Evolutionary conservation across 257 asterid species (phyloP), one percentile per base, ranked within the genome.

Genomic region (Jacaranda copaia): DNA sequence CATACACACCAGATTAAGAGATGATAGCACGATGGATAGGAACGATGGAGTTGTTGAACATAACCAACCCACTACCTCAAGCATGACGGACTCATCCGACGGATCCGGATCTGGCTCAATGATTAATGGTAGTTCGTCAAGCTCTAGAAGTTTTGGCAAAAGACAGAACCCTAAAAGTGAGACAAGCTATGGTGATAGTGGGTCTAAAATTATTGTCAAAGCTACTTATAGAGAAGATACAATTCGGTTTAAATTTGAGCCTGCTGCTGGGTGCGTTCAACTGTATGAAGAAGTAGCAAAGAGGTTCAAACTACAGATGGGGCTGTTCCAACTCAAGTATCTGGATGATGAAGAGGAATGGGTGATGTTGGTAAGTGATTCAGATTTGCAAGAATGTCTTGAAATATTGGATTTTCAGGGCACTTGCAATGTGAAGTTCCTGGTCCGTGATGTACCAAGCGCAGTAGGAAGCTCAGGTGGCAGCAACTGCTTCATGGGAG

Each of bases 281-380:
- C 84, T 94, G 53, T 91, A 87, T 35, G 95, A 88, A 80, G 96
- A 88, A 84, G 86, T 92, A 74, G 94, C 92, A 3, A 88, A 74
- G 83, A 89, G 98, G 83, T 92, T 91, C 86, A 82, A 83, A 70
- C 89, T 94, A 35, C 90, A 78, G 57, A 69, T 63, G 0, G 99
- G 93, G 51, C 85, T 83, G 3, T 91, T 94, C 82, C 97, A 92
- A 42, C 93, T 95, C 84, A 89, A 91, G 84, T 91, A 95, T 84
- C 81, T 91, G 64, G 99, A 95, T 1, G 98, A 95, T 11, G 98
- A 95, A 80, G 88, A 86, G 84, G 99, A 95, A 88, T 93, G 98
- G 99, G 97, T 95, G 84, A 72, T 93, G 92, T 82, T 95, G 91
- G 94, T 87, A 84, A 92, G 76, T 65, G 98, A 92, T 48, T 87